Percentiles rank a stretch among this genome's conserved stretches.
phyloP scores from a whole-genome alignment of 257 asterid species.

The Mentha longifolia region DNA sequence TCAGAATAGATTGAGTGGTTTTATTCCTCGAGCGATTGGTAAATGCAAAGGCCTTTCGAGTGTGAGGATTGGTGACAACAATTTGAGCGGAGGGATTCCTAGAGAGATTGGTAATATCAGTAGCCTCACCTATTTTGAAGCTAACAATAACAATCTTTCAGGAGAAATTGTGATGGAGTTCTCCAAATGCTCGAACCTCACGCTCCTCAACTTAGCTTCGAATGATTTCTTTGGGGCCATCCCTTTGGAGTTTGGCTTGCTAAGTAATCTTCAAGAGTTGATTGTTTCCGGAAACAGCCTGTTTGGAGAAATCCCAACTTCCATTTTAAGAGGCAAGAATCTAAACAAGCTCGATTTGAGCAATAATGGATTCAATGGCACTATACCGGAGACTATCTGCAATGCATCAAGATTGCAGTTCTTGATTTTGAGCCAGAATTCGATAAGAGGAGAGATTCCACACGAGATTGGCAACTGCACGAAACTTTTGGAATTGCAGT shows the following conservation, averaged over 20 bases:
- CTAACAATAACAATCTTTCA: constrained; percentile 73
- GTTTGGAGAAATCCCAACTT: constrained; percentile 73
- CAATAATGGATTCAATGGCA: constrained; percentile 70
- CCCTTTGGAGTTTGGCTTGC: constrained; percentile 78
- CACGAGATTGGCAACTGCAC: constrained; percentile 82
- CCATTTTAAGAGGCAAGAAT: constrained; percentile 68
- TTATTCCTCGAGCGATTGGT: constrained; percentile 70
- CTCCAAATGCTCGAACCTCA: constrained; percentile 72
- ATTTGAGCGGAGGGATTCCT: constrained; percentile 72
- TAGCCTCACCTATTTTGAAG: constrained; percentile 94
- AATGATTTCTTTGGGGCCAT: constrained; percentile 72
- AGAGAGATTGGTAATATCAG: constrained; percentile 74
- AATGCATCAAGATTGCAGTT: constrained; percentile 76
- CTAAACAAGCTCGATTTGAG: constrained; percentile 88
- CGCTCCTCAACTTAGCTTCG: constrained; percentile 87
- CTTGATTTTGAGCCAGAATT: constrained; percentile 68
- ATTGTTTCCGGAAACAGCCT: constrained; percentile 72
- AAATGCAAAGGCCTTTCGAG: constrained; percentile 74
- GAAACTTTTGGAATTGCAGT: constrained; percentile 76
- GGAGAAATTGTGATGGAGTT: constrained; percentile 84
- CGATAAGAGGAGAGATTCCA: constrained; percentile 75
- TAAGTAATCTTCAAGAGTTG: constrained; percentile 77
- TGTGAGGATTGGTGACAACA: constrained; percentile 82
- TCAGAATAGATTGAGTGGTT: constrained; percentile 70
- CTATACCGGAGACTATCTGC: constrained; percentile 74